phyloP scores from a whole-genome alignment of 2,329 filamentous ascomycete genomes.

The Colletotrichum somersetense region DNA sequence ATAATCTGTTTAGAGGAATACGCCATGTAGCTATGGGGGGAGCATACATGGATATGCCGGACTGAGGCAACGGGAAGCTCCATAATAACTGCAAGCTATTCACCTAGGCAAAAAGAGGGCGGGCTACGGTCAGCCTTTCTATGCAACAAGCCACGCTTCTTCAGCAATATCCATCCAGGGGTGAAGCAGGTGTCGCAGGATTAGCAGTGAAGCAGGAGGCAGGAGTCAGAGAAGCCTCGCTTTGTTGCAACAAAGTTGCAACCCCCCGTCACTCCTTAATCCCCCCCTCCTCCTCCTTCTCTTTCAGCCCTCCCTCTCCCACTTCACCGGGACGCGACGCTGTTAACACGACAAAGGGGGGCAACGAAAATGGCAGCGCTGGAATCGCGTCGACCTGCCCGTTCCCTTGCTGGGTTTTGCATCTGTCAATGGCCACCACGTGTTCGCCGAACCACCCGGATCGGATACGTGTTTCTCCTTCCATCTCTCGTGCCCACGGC shows the following conservation, averaged over 20 bases:
- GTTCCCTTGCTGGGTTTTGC: background rate
- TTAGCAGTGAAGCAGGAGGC: constrained; percentile 19
- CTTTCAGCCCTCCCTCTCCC: background rate
- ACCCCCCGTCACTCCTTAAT: constrained; percentile 2
- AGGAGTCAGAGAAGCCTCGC: constrained; percentile 23
- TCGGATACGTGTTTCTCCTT: constrained; percentile 2
- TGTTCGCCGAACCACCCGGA: constrained; percentile 32
- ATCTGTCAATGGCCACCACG: constrained; percentile 38
- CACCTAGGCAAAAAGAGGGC: constrained; percentile 2
- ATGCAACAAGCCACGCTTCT: constrained; percentile 40
- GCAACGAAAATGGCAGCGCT: constrained; percentile 19
- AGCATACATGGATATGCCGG: constrained; percentile 33
- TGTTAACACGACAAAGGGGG: constrained; percentile 17
- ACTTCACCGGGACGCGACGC: background rate
- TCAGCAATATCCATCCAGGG: constrained; percentile 37
- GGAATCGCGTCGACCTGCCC: constrained; percentile 28
- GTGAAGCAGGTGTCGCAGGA: constrained; percentile 25
- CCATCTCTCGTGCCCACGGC: background rate
- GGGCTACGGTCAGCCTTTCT: constrained; percentile 26
- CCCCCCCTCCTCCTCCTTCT: background rate
- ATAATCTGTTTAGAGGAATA: background rate
- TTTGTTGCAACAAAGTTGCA: background rate
- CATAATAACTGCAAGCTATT: constrained; percentile 29
- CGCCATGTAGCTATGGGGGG: background rate
- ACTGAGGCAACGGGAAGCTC: constrained; percentile 24